Evolutionary conservation across 495 filamentous ascomycete species (phyloP), one percentile per base, ranked within the genome.

Genomic region (Podospora appendiculata): DNA sequence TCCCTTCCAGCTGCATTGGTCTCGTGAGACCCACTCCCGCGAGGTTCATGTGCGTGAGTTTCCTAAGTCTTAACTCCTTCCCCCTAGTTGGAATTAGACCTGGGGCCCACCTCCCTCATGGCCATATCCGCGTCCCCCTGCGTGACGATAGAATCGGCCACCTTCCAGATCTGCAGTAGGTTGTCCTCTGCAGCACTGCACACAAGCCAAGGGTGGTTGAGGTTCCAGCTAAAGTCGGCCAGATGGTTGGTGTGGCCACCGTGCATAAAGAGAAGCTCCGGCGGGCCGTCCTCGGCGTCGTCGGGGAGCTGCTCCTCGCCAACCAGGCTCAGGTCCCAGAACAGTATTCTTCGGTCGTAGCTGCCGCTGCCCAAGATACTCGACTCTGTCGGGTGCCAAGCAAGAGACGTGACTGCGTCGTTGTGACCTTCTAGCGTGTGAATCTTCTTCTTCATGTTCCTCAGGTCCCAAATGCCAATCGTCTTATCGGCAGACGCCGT

Each of bases 251-350:
- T 99, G 71, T 97, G 94, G 18, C 94, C 94, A 53, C 93, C 94
- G 59, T 99, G 94, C 93, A 99, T 99, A 67, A 99, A 99, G 12
- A 95, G 72, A 86, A 99, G 77, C 67, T 99, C 94, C 40, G 94
- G 93, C 8, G 90, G 88, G 1, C 94, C 94, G 67, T 99, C 94
- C 57, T 97, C 94, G n/a, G 81, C 81, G 69, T 99, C 94, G 51
- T 97, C 94, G 0, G 89, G 87, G 8, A 84, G 86, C 70, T 97
- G 94, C 70, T 99, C 94, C 58, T 94, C 89, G 18, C 94, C 94
- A 36, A 91, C 83, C 50, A 83, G 79, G 67, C 87, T 89, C 33
- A 96, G 71, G 62, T 99, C 94, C 93, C 93, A 99, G 73, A 96
- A 93, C 69, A 92, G 84, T 47, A 99, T 85, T 54, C 95, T 80